Evolutionary conservation across 768 basidiomycete species (phyloP).

Genomic region (Lactifluus pinguis): DNA sequence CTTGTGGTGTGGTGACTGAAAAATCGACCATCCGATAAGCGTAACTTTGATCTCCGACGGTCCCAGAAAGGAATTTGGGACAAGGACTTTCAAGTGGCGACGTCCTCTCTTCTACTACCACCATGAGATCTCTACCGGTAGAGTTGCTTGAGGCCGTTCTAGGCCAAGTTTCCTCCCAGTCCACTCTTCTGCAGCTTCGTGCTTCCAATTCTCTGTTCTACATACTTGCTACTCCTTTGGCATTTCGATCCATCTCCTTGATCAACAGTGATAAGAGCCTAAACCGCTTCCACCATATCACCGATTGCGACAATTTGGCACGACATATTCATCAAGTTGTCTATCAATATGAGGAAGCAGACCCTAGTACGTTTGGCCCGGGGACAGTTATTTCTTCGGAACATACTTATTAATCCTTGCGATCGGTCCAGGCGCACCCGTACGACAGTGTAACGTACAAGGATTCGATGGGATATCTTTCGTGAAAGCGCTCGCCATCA

Average conservation of each 20-base stretch:
- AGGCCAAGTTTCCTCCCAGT: background rate
- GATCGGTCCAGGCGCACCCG: background rate
- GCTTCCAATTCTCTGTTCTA: background rate
- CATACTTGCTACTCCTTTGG: conserved; percentile 5
- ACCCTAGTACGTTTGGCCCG: background rate
- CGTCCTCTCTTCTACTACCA: background rate
- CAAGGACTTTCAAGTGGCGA: too few relatives aligned
- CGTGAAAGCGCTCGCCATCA: background rate
- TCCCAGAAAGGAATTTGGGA: too few relatives aligned
- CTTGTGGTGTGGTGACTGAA: too few relatives aligned
- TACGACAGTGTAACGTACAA: background rate
- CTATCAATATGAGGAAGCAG: conserved; percentile 4
- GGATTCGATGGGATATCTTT: background rate
- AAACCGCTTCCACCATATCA: background rate
- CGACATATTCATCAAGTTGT: background rate
- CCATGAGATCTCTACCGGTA: background rate
- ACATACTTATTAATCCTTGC: background rate
- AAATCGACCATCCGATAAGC: too few relatives aligned
- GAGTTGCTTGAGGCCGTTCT: background rate
- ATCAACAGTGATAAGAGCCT: background rate
- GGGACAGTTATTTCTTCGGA: background rate
- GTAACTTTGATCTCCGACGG: too few relatives aligned
- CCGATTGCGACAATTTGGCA: background rate
- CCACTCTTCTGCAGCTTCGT: background rate
- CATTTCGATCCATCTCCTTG: background rate